These are phyloP conservation scores for Chromera velia DNA, from an alignment of 73 alveolate genomes.

Conservation along the genomic window DNA sequence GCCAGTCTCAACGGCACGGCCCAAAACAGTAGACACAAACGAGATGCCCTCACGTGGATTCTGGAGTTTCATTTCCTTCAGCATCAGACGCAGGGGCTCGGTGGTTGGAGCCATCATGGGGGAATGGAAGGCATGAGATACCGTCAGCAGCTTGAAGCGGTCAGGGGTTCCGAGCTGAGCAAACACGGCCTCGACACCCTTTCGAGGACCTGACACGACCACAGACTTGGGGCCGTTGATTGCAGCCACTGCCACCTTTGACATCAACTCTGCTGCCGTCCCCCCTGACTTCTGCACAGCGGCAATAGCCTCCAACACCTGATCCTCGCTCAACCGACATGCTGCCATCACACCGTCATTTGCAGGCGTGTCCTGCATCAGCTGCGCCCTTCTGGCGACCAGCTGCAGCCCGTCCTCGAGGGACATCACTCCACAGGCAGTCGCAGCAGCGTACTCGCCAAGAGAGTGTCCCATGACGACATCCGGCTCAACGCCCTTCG, in stretches of 20 bases:
- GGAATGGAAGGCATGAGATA: not conserved
- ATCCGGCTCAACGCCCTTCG: constrained; percentile 21
- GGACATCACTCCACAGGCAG: not conserved
- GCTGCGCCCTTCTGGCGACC: not conserved
- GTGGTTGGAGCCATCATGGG: not conserved
- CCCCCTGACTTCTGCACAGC: not conserved
- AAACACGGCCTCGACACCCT: not conserved
- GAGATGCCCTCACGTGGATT: not conserved
- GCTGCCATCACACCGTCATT: not conserved
- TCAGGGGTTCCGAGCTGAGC: not conserved
- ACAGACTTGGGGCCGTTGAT: not conserved
- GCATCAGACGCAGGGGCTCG: not conserved
- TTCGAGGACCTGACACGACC: not conserved
- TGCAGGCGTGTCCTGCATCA: not conserved
- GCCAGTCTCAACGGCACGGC: not conserved
- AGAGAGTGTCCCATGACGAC: constrained; percentile 29
- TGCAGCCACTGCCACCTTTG: not conserved
- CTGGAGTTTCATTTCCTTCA: not conserved
- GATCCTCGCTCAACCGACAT: not conserved
- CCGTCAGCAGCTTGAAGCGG: not conserved
- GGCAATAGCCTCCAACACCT: not conserved
- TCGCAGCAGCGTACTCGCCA: constrained; percentile 1
- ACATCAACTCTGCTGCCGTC: too few species aligned
- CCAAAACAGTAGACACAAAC: not conserved
- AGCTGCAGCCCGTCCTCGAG: not conserved